Evolutionary conservation across 2,329 filamentous ascomycete species (phyloP), one percentile per base, ranked within the genome.

Genomic region (Spiromastix sp.): DNA sequence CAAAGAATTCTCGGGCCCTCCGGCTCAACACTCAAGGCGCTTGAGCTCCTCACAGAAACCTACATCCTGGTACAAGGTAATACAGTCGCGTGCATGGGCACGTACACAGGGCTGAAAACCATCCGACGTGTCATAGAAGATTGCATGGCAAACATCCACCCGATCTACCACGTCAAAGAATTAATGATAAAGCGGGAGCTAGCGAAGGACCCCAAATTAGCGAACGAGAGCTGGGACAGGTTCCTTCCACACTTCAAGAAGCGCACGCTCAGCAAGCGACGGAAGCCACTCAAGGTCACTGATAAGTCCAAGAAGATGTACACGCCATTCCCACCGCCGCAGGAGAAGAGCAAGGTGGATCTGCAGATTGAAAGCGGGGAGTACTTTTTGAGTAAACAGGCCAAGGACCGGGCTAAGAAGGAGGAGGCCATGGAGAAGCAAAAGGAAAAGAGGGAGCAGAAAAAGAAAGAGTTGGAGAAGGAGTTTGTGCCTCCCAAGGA

Each of bases 321-420:
- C 70, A 98, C 93, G 46, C 89, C 91, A 7, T 98, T 98, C 78
- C 91, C 91, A 32, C 91, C 91, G 5, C 76, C 86, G 28, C 86
- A 87, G 46, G 89, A 98, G 71, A 94, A 94, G 83, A 95, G 87
- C 76, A 98, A 96, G 76, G 75, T 98, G 50, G 91, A 98, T 63
- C 65, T 86, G 61, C 89, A 98, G 72, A 94, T 98, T 67, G 91
- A 98, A 70, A 87, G 77, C 50, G 89, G 91, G 64, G 89, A 96
- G 66, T 98, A 93, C 66, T 96, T 96, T 61, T 63, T 98, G 55
- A 79, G 80, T 54, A 94, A 94, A 69, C 78, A 87, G 54, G 87
- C 85, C 41, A 94, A 93, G 71, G 85, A 93, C 52, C 72, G 87
- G 42, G 81, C 79, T 36, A 77, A 71, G 30, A 79, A 82, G 60